phyloP scores from a whole-genome alignment of 2,329 filamentous ascomycete genomes.

The Stagonosporopsis chrysanthemi region DNA sequence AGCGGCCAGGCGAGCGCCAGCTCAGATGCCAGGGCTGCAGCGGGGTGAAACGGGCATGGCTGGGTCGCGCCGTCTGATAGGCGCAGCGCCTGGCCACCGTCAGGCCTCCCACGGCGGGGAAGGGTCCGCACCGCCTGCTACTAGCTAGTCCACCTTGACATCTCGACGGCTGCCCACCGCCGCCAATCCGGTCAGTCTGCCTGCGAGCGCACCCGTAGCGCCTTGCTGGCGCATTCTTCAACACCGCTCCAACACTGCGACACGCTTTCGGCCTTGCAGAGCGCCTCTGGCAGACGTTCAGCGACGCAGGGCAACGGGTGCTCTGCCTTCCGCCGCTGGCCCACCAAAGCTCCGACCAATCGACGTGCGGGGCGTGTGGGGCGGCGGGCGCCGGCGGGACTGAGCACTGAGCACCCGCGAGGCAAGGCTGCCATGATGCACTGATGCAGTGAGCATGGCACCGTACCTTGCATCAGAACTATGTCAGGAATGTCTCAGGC shows the following conservation, averaged over 20 bases:
- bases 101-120: constrained; percentile 11
- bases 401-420: constrained; percentile 2
- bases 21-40: constrained; percentile 18
- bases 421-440: constrained; percentile 2
- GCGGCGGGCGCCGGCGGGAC: neutral
- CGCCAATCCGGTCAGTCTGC: neutral
- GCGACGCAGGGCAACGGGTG: neutral
- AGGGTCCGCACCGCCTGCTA: constrained; percentile 2
- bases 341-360: constrained; percentile 12
- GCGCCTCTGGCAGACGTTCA: neutral
- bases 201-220: neutral
- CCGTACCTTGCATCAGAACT: constrained; percentile 7
- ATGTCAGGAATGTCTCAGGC: neutral
- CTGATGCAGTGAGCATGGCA: too few species aligned
- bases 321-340: neutral
- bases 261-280: neutral
- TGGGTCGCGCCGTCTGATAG: constrained; percentile 7
- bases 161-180: neutral
- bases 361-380: constrained; percentile 7
- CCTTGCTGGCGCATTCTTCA: neutral
- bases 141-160: constrained; percentile 5
- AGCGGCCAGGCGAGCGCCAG: constrained; percentile 15
- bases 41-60: constrained; percentile 20
- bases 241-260: too few species aligned
- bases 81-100: neutral